A percentile compares a stretch with the other conserved stretches of the same genome.
phyloP scores from a whole-genome alignment of 2,329 filamentous ascomycete species.

The Emericellopsis atlantica region DNA sequence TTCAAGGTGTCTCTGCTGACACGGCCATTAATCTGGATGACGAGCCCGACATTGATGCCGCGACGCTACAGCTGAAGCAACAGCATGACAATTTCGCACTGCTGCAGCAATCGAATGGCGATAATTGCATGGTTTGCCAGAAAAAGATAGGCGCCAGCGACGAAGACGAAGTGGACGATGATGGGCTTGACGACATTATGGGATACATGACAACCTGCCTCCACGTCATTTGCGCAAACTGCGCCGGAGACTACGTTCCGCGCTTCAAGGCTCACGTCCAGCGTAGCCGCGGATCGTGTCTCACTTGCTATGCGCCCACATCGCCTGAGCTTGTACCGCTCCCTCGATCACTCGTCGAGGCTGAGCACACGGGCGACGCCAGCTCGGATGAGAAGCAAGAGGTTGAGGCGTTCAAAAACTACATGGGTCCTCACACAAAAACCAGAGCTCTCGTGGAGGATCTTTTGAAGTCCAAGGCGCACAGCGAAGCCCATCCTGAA shows the following conservation, averaged over 20 bases:
- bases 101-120: conserved; percentile 69
- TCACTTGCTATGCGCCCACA: conserved; percentile 55
- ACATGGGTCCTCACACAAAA: conserved; percentile 84
- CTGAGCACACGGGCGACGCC: conserved; percentile 41
- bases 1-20: conserved; percentile 70
- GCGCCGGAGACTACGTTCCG: conserved; percentile 49
- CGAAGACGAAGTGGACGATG: conserved; percentile 42
- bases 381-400: conserved; percentile 20
- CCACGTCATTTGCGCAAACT: conserved; percentile 70
- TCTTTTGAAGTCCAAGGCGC: conserved; percentile 50
- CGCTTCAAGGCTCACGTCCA: conserved; percentile 29
- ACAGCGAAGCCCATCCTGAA: conserved; percentile 46
- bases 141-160: conserved; percentile 47
- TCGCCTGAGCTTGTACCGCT: conserved; percentile 23
- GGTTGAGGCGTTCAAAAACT: conserved; percentile 50
- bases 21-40: conserved; percentile 85
- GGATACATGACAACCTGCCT: conserved; percentile 80
- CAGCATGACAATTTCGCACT: conserved; percentile 70
- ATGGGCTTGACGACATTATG: conserved; percentile 51
- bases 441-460: conserved; percentile 71
- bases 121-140: conserved; percentile 60
- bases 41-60: conserved; percentile 48
- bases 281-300: conserved; percentile 42
- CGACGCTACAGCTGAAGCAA: conserved; percentile 56
- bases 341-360: conserved; percentile 44